A percentile compares a stretch with the other conserved stretches of the same genome.
Evolutionary conservation across 257 asterid genomes (phyloP).

Genomic region (Voacanga thouarsii): DNA sequence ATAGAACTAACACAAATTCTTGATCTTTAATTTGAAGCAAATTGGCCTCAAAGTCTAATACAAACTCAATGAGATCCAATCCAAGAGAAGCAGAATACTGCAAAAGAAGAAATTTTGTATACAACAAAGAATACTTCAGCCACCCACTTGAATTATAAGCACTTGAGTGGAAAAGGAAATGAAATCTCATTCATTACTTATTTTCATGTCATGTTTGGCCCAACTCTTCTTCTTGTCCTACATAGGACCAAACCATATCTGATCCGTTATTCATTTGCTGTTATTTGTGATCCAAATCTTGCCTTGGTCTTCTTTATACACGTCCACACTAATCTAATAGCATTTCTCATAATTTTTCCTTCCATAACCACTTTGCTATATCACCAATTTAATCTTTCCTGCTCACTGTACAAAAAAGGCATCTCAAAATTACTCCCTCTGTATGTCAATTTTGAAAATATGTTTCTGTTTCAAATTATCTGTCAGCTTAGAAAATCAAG

Average conservation of each 20-base stretch:
- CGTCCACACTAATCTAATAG: neutral
- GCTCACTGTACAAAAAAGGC: neutral
- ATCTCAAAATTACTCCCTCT: neutral
- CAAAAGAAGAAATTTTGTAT: neutral
- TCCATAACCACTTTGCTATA: neutral
- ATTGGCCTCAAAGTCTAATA: neutral
- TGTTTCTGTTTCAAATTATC: too few relatives aligned
- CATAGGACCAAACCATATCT: neutral
- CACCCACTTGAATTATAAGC: neutral
- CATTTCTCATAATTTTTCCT: neutral
- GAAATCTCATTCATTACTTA: neutral
- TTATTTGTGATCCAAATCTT: neutral
- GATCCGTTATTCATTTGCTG: neutral
- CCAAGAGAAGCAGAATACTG: neutral
- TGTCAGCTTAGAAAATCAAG: too few relatives aligned
- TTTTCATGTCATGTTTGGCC: neutral
- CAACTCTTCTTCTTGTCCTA: neutral
- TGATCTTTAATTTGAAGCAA: neutral
- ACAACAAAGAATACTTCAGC: neutral
- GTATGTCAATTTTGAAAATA: too few relatives aligned
- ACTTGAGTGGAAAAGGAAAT: neutral
- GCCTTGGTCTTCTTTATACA: neutral
- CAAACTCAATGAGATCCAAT: conserved; percentile 2
- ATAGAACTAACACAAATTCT: neutral
- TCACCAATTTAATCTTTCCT: neutral